Base-by-base conservation (phyloP, 2,329 filamentous ascomycete genomes). In the Fusarium sp. region DNA sequence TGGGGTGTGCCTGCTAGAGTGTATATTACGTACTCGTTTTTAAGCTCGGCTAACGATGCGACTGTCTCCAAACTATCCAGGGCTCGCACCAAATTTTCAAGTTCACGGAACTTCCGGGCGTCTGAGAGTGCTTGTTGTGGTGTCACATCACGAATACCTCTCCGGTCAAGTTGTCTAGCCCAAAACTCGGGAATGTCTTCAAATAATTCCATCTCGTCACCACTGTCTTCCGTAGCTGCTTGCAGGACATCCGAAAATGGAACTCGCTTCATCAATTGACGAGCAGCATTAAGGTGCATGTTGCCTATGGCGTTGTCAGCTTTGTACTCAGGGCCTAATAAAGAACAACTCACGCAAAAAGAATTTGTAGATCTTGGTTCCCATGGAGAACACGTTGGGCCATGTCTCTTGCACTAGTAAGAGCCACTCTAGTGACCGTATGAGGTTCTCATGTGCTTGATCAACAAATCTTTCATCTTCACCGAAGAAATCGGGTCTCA, bases 371-470 rank as follows among this genome's bases (percentile, higher is more conserved):
- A 95, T 87, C 74, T 90, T 87, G 33, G 89, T 88, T 44, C 93
- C 90, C 60, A 90, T 85, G 20, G 84, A 81, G 75, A 95, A 93
- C 26, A 93, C 90, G 63, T 91, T 86, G 18, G 87, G 84, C 91
- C 92, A 95, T 59, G 92, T 87, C 15, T 88, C 91, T 53, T 92
- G 89, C 12, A 95, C 87, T 60, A 93, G 86, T 63, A 93, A 83
- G 78, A 95, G 91, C 95, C 95, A 98, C 77, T 97, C 93, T 64
- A 98, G 83, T 40, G 92, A 90, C 61, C 92, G 88, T 48, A 98
- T 93, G 55, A 97, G 85, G 37, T 86, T 81, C 73, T 91, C 89
- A 69, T 95, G 91, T 64, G 92, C 88, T 45, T 85, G 81, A 11
- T 89, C 85, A 13, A 90, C 82, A 13, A 75, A 76, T 60, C 83